Percentiles rank a stretch among this genome's conserved stretches.
Evolutionary conservation across 768 basidiomycete genomes (phyloP).

Genomic region (Thelephora aurantiotincta): DNA sequence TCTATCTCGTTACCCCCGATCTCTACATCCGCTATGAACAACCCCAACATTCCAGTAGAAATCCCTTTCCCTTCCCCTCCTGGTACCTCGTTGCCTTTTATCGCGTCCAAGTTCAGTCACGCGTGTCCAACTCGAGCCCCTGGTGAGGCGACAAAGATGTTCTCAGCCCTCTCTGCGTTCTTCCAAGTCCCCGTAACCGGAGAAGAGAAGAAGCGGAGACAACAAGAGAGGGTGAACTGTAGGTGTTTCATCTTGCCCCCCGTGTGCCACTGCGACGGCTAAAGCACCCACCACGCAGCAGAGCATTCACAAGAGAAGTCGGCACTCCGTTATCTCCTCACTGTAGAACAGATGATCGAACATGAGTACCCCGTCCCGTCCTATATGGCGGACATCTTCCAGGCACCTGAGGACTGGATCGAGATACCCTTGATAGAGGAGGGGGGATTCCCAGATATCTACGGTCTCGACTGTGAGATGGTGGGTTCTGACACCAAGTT

Average conservation of each 20-base stretch:
- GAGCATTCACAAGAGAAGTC: constrained; percentile 47
- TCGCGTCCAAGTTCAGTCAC: constrained; percentile 74
- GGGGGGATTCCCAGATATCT: constrained; percentile 31
- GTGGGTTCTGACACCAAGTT: constrained; percentile 27
- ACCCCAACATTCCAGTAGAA: constrained; percentile 39
- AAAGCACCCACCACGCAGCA: constrained; percentile 22
- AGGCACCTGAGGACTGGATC: constrained; percentile 60
- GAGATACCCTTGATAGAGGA: constrained; percentile 50
- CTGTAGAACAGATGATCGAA: constrained; percentile 80
- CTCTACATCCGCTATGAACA: constrained; percentile 51
- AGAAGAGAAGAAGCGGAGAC: constrained; percentile 64
- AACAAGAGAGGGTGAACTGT: constrained; percentile 28
- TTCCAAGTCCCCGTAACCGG: constrained; percentile 69
- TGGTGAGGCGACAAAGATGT: constrained; percentile 75
- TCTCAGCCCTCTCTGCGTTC: constrained; percentile 72
- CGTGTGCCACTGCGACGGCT: not conserved
- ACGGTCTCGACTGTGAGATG: constrained; percentile 97
- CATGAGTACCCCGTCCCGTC: constrained; percentile 87
- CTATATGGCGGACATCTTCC: constrained; percentile 62
- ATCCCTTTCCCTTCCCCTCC: constrained; percentile 27
- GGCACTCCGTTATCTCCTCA: constrained; percentile 59
- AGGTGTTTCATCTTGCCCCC: constrained; percentile 10
- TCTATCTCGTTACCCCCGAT: constrained; percentile 58
- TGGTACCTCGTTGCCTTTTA: constrained; percentile 37
- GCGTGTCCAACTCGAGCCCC: constrained; percentile 89